These are phyloP conservation scores for Candida montana DNA, from an alignment of 805 yeast genomes.

Conservation along the genomic window DNA sequence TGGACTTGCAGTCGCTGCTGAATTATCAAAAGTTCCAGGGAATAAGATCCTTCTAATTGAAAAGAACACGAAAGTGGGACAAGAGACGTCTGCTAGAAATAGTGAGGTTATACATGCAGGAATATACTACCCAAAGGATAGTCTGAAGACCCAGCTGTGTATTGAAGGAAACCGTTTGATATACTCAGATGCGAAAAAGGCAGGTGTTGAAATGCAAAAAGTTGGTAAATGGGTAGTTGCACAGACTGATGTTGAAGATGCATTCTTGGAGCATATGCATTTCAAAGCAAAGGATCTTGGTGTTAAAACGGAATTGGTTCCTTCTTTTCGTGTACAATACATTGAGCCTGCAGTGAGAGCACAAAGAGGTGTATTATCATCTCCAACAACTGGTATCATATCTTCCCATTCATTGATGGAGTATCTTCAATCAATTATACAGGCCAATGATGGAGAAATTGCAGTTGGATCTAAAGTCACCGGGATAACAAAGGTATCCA, in stretches of 20 bases:
- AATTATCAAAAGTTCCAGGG: slow-evolving; percentile 42
- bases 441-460: slow-evolving; percentile 55
- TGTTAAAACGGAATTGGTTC: slow-evolving; percentile 55
- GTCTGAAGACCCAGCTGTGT: slow-evolving; percentile 66
- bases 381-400: slow-evolving; percentile 82
- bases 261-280: slow-evolving; percentile 50
- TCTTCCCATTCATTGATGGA: slow-evolving; percentile 74
- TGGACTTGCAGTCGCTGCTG: slow-evolving; percentile 77
- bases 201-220: slow-evolving; percentile 50
- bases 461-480: slow-evolving; percentile 58
- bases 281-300: slow-evolving; percentile 44
- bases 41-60: slow-evolving; percentile 63
- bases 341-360: slow-evolving; percentile 69
- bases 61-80: slow-evolving; percentile 58
- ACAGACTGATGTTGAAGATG: slow-evolving; percentile 58
- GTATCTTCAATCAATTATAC: slow-evolving; percentile 49
- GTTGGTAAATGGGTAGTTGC: slow-evolving; percentile 92
- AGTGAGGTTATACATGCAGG: slow-evolving; percentile 95
- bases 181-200: slow-evolving; percentile 39
- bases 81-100: slow-evolving; percentile 83
- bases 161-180: slow-evolving; percentile 67
- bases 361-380: slow-evolving; percentile 51
- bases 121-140: slow-evolving; percentile 65
- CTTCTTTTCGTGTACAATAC: slow-evolving; percentile 36
- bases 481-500: slow-evolving; percentile 24